phyloP scores from a whole-genome alignment of 495 filamentous ascomycete species.

The Neurospora sp. region DNA sequence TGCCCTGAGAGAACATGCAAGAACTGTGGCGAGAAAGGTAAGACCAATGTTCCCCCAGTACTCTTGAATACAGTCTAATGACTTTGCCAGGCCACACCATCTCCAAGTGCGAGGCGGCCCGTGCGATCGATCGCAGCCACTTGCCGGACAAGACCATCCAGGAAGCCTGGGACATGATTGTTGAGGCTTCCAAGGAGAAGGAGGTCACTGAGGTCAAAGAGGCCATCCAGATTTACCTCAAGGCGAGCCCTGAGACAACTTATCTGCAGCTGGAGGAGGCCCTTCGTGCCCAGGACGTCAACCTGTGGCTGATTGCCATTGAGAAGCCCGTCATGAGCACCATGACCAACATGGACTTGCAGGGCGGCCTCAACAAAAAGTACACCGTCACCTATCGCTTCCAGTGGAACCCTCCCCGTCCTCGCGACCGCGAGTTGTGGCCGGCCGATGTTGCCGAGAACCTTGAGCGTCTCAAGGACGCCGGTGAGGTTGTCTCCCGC shows the following conservation, averaged over 20 bases:
- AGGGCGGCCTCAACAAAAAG: conserved; percentile 67
- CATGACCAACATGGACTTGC: conserved; percentile 70
- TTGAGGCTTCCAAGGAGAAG: conserved; percentile 47
- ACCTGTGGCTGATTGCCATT: conserved; percentile 64
- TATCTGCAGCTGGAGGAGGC: conserved; percentile 63
- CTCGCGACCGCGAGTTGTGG: conserved; percentile 50
- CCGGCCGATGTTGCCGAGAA: conserved; percentile 60
- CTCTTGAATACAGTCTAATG: neutral
- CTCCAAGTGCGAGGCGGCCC: conserved; percentile 56
- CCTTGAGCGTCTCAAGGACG: conserved; percentile 58
- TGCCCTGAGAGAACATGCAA: conserved; percentile 65
- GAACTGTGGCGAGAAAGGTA: conserved; percentile 68
- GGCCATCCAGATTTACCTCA: conserved; percentile 64
- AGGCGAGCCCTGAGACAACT: conserved; percentile 54
- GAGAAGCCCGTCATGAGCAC: conserved; percentile 53
- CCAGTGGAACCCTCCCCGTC: conserved; percentile 52
- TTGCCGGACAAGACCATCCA: conserved; percentile 51
- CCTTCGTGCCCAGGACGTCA: conserved; percentile 55
- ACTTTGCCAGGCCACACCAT: conserved; percentile 50
- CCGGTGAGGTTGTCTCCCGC: conserved; percentile 59
- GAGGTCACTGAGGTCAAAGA: conserved; percentile 69
- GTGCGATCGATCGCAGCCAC: conserved; percentile 54
- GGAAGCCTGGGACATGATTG: conserved; percentile 60
- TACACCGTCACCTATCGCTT: conserved; percentile 65
- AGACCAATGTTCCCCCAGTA: conserved; percentile 1